Conservation (phyloP, 495 filamentous ascomycete genomes). For the Aspergillus saccharolyticus region DNA sequence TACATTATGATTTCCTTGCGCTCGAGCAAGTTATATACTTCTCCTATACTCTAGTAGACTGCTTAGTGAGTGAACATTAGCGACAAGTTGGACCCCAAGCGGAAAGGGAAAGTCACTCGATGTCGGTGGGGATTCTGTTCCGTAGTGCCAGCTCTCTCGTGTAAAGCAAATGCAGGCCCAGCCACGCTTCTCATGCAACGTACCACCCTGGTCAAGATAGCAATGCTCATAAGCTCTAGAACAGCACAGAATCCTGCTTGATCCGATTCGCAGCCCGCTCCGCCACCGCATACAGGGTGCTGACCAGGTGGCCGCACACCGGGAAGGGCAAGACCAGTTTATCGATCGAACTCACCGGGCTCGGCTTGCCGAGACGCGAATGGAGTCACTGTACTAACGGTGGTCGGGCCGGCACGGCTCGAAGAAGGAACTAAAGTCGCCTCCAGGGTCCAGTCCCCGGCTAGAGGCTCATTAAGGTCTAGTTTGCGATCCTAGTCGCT, state of each 20-base stretch:
- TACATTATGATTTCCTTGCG: constrained; percentile 29
- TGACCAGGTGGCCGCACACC: constrained; percentile 46
- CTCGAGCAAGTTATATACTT: constrained; percentile 30
- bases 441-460: not conserved
- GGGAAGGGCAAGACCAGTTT: constrained; percentile 42
- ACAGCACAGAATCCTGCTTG: constrained; percentile 24
- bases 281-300: constrained; percentile 52
- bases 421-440: not conserved
- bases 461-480: not conserved
- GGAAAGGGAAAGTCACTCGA: too few species aligned
- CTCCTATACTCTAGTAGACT: too few species aligned
- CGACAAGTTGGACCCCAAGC: too few species aligned
- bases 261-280: constrained; percentile 53
- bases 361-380: not conserved
- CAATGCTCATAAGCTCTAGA: too few species aligned
- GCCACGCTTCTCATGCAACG: too few species aligned
- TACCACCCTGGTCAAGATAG: too few species aligned
- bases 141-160: too few species aligned
- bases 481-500: too few species aligned
- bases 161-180: too few species aligned
- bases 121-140: too few species aligned
- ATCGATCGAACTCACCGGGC: not conserved
- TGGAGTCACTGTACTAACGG: not conserved
- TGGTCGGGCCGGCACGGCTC: not conserved
- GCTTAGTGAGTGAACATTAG: too few species aligned